Evolutionary conservation across 441 rosid genomes (phyloP).

Genomic region (Populus tomentosa): DNA sequence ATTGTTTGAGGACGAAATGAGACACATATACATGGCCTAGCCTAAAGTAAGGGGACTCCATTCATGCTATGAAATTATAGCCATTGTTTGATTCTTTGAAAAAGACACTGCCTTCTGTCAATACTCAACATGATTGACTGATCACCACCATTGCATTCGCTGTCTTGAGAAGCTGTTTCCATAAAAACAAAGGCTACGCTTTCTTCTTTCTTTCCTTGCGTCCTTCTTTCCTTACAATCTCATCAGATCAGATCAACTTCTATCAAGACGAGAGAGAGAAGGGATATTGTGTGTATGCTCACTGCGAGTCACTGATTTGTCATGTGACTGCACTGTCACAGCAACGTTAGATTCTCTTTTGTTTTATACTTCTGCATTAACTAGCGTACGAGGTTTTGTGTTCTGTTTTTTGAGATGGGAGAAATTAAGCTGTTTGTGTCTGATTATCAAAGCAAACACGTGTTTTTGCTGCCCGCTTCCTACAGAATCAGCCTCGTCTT

Average conservation of each 20-base stretch:
- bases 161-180: not conserved
- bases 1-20: not conserved
- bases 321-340: not conserved
- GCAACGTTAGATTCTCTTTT: slow-evolving; percentile 7
- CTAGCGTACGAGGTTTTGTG: slow-evolving; percentile 21
- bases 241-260: not conserved
- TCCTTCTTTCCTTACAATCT: not conserved
- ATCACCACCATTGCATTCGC: not conserved
- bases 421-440: not conserved
- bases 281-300: not conserved
- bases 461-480: not conserved
- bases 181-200: not conserved
- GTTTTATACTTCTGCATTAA: slow-evolving; percentile 3
- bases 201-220: not conserved
- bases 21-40: not conserved
- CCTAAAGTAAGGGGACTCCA: not conserved
- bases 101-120: not conserved
- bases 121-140: not conserved
- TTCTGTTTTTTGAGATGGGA: not conserved
- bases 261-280: not conserved
- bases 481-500: not conserved
- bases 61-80: not conserved
- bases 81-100: slow-evolving; percentile 2
- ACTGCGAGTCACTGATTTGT: not conserved
- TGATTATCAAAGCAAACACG: slow-evolving; percentile 2